Evolutionary conservation across 805 yeast genomes (phyloP).

Genomic region (Pichia exigua): DNA sequence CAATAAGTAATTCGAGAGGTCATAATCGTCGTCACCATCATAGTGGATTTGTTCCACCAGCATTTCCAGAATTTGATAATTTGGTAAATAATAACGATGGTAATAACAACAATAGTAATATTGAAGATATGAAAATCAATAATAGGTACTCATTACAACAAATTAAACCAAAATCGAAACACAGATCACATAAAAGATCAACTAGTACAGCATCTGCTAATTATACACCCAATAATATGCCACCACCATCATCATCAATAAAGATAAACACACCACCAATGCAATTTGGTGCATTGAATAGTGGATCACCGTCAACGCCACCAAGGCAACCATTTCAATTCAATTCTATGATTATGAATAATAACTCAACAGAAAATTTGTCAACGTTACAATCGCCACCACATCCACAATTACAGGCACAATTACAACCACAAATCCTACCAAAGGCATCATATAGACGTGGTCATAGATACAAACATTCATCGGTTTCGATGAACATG

Average conservation of each 20-base stretch:
- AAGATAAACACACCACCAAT: slow-evolving; percentile 19
- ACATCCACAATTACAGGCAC: not conserved
- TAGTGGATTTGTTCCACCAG: slow-evolving; percentile 1
- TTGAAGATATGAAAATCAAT: slow-evolving; percentile 3
- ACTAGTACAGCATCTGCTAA: slow-evolving; percentile 14
- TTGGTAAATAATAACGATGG: slow-evolving; percentile 5
- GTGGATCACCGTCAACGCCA: slow-evolving; percentile 12
- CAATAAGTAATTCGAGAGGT: not conserved
- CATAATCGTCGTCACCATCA: not conserved
- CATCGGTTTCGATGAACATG: slow-evolving; percentile 91
- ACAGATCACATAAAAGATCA: slow-evolving; percentile 10
- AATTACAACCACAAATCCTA: slow-evolving; percentile 7
- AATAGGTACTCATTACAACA: slow-evolving; percentile 15
- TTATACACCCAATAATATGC: slow-evolving; percentile 15
- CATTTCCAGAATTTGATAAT: not conserved
- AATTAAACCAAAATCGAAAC: not conserved
- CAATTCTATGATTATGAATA: slow-evolving; percentile 38
- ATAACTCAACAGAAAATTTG: slow-evolving; percentile 11
- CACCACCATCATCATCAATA: slow-evolving; percentile 15
- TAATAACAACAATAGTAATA: not conserved
- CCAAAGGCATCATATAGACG: slow-evolving; percentile 66
- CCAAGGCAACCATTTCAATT: slow-evolving; percentile 55
- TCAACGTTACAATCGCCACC: not conserved
- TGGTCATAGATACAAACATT: slow-evolving; percentile 93
- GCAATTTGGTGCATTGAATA: slow-evolving; percentile 21